A percentile compares a stretch with the other conserved stretches of the same genome.
phyloP scores from a whole-genome alignment of 73 alveolate genomes.

The Symbiodinium pilosum region DNA sequence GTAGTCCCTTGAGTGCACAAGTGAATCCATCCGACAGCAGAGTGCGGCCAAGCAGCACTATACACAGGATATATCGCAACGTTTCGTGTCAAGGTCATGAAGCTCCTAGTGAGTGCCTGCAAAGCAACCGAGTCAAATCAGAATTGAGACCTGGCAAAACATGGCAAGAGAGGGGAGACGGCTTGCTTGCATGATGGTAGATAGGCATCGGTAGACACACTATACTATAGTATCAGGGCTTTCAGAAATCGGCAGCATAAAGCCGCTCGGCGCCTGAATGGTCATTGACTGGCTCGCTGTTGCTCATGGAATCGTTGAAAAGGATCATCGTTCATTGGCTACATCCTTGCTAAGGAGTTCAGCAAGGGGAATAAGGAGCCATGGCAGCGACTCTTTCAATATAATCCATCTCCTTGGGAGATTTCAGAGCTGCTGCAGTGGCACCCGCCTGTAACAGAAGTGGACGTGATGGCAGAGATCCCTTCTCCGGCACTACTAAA shows the following conservation, averaged over 20 bases:
- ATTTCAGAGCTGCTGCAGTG: background rate
- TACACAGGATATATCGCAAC: background rate
- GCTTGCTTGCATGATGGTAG: background rate
- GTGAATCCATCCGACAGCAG: background rate
- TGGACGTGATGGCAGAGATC: background rate
- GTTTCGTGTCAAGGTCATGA: background rate
- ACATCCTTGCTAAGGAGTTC: background rate
- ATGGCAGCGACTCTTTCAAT: background rate
- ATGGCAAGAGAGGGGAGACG: background rate
- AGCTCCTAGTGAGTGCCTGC: background rate
- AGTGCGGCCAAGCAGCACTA: background rate
- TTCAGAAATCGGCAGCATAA: background rate
- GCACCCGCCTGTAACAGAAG: background rate
- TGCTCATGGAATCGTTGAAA: background rate
- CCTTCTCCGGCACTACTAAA: background rate
- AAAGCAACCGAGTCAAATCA: background rate
- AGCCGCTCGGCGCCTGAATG: background rate
- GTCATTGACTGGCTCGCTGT: background rate
- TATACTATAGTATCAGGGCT: background rate
- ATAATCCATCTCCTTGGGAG: background rate
- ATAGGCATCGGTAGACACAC: background rate
- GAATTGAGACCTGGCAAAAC: background rate
- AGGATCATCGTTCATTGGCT: background rate
- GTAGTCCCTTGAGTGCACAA: background rate
- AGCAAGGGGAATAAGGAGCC: background rate